Base-by-base conservation (phyloP, 441 rosid species). In the Populus hybrid region DNA sequence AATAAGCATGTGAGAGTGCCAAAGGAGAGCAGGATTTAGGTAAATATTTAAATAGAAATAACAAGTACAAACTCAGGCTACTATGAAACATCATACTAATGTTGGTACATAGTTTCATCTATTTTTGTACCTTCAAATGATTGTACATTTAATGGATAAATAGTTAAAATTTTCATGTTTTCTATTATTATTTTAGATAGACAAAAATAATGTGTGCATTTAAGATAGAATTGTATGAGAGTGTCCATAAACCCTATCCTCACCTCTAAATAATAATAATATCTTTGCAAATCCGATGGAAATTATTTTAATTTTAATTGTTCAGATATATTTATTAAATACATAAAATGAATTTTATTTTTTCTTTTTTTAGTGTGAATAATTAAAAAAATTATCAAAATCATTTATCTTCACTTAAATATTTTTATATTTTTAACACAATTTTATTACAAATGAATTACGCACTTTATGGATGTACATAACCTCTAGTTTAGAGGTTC, bases 101-200 rank as follows among this genome's bases (percentile, higher is more conserved):
- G 42, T 9, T 38, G 2, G 11, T 38, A 38, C 0, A 38, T 9
- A 38, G 11, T 38, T 9, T 38, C 11, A 38, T 38, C 11, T 38
- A 38, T 38, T 36, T 7, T 0, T 36, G 0, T 38, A 38, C 0
- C 42, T 38, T 38, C 11, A 38, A 38, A 9, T 38, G 42, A 38
- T 9, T 38, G 11, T 38, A 38, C 11, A 9, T 38, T 67, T n/a
- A 74, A 59, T 12, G 68, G 42, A 42, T 40, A 80, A 35, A 79
- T 66, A 71, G 78, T 79, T 34, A 38, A 72, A 69, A 79, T 50
- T 21, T 76, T 83, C 85, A 86, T 84, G n/a, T 18, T 71, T 63
- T 69, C 26, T 9, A 9, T 14, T 18, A 42, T 5, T 23, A 46
- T 12, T 46, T 46, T 46, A 46, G 57, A 46, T 46, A 46, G 57